Base-by-base conservation (phyloP, 2,329 filamentous ascomycete genomes). In the Colletotrichum falcatum region DNA sequence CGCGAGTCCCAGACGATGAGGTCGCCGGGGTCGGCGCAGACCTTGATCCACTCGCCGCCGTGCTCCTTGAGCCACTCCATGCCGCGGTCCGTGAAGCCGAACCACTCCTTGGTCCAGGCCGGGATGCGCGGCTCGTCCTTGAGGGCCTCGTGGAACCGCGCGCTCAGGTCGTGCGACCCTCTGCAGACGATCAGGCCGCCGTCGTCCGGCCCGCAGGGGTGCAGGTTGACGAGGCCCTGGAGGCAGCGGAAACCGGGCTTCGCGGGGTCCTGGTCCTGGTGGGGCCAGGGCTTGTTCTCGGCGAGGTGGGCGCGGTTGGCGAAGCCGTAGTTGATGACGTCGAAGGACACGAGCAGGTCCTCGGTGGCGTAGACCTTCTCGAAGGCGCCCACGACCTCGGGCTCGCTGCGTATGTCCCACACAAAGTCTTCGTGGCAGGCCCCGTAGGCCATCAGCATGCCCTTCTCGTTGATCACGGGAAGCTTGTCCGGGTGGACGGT, bases 341-440 rank as follows among this genome's bases (percentile, higher is more conserved):
- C 85, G 70, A 85, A 87, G 0, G 84, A 86, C 1, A 85, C 84
- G 30, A 86, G 80, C 28, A 86, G 74, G 58, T 86, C 83, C 58
- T 82, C 74, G 1, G 83, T 83, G 20, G 79, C 79, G 66, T 82
- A 85, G 5, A 86, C 79, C 74, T 82, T 82, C 72, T 82, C 83
- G 61, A 87, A 86, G 1, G 83, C 78, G 2, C 75, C 77, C 18
- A 86, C 77, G 0, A 86, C 82, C 2, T 82, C 84, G 12, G 83
- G 82, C 75, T 86, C 84, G 3, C 78, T 77, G n/a, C 83, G 81
- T n/a, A 85, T 78, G 11, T 78, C 79, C 84, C 84, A 86, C 4
- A 82, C 81, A 72, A 86, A 87, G 70, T 83, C 78, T 70, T 86
- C 85, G 71, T 87, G 85, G 1, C 80, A 76, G 3, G 84, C 81